Conservation (phyloP, 75 land plant genomes). For the Chamaecyparis obtusa region DNA sequence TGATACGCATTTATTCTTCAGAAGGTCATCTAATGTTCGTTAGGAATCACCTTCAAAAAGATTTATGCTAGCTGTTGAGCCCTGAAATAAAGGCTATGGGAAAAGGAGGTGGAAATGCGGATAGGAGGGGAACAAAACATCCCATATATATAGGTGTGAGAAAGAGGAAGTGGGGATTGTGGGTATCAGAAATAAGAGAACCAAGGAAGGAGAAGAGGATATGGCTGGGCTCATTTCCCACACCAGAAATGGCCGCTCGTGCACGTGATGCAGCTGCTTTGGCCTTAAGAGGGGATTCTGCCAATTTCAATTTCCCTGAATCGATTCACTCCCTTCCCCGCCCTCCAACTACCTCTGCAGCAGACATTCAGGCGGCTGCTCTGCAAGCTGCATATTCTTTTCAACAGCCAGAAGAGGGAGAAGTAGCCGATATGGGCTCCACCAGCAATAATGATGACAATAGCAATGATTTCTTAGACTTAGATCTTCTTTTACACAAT, state of each 20-base stretch:
- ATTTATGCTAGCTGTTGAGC: neutral
- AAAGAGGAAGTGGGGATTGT: constrained; percentile 32
- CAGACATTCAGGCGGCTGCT: constrained; percentile 15
- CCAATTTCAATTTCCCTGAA: constrained; percentile 30
- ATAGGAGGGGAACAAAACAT: neutral
- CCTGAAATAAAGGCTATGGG: neutral
- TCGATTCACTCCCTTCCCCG: constrained; percentile 5
- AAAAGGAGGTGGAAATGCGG: no score
- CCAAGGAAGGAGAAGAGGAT: constrained; percentile 32
- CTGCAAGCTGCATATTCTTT: neutral
- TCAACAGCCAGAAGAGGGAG: neutral
- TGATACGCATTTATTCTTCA: no score
- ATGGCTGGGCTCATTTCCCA: constrained; percentile 39
- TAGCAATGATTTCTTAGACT: neutral
- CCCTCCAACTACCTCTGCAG: neutral
- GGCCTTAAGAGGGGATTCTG: constrained; percentile 14
- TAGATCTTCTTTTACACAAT: neutral
- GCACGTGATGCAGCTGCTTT: constrained; percentile 34
- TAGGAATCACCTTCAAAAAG: no score
- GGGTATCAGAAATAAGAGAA: constrained; percentile 37
- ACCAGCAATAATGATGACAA: neutral
- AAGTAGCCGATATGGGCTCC: neutral
- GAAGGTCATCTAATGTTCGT: no score
- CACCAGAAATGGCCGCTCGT: constrained; percentile 39
- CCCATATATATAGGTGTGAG: constrained; percentile 32